phyloP scores from a whole-genome alignment of 2,329 filamentous ascomycete species.

The Penicillium vulpinum region DNA sequence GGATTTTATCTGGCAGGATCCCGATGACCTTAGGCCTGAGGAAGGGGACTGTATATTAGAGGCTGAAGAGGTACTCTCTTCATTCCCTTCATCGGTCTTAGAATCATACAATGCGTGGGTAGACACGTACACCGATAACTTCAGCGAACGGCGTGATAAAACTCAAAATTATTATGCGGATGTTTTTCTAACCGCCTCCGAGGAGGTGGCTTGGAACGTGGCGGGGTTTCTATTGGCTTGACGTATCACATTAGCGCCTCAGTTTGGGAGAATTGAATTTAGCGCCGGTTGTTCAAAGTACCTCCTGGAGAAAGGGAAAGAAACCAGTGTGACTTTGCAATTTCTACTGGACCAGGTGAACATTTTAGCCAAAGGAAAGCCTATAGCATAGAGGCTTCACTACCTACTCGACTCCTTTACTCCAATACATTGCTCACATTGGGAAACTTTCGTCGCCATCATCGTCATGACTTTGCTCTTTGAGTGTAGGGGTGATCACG shows the following conservation, averaged over 20 bases:
- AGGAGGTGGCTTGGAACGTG: conserved; percentile 23
- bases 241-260: conserved; percentile 20
- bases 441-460: too few relatives aligned
- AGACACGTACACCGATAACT: conserved; percentile 12
- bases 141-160: conserved; percentile 11
- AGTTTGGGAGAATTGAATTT: conserved; percentile 7
- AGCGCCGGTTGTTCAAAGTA: conserved; percentile 1
- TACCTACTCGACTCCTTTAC: too few relatives aligned
- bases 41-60: conserved; percentile 2
- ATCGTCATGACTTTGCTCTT: too few relatives aligned
- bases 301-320: conserved; percentile 4
- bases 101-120: conserved; percentile 21
- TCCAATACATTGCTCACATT: too few relatives aligned
- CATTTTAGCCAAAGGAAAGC: not conserved
- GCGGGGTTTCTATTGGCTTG: conserved; percentile 25
- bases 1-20: conserved; percentile 19
- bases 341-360: conserved; percentile 7
- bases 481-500: too few relatives aligned
- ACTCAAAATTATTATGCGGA: conserved; percentile 6
- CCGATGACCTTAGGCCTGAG: conserved; percentile 7
- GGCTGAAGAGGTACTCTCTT: conserved; percentile 5
- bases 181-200: conserved; percentile 10
- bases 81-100: conserved; percentile 9
- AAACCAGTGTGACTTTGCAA: conserved; percentile 3
- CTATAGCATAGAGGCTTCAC: too few relatives aligned